Evolutionary conservation across 23 red algal species (phyloP), one percentile per base, ranked within the genome.

Genomic region (Chondrus crispus): DNA sequence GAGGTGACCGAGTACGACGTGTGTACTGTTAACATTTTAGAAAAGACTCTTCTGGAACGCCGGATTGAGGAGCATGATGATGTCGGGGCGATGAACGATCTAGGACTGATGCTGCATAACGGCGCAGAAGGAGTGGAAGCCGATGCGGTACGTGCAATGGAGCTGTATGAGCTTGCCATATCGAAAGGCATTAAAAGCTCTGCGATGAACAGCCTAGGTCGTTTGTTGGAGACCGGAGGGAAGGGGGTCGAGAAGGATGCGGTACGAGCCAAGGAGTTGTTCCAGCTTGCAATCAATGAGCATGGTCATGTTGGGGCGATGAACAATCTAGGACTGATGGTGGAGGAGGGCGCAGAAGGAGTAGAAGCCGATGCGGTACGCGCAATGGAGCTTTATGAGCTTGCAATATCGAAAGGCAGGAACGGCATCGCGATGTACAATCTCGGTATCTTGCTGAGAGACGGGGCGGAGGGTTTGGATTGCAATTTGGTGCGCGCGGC

Each of bases 391-490:
- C 79, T 83, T 36, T 83, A 62, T 62, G 20, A 64, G 46, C 46
- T 29, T 8, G 79, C 79, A 24, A 83, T 83, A 35, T 47, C 55
- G 35, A 39, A 62, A 37, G 79, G 79, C 3, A 39, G 55, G 2
- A 36, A 39, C 6, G 62, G 50, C 26, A 48, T 46, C 35, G 50
- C 79, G 28, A 83, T 83, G 79, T 83, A 83, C 55, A 60, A 83
- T 26, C 79, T 83, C 3, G 79, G 50, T 2, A 62, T 46, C 51
- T 42, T 83, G 26, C 50, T 83, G 8, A 58, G 20, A 22, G 46
- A 32, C 12, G 79, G 79, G 2, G 50, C 50, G 12, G 50, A 26
- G 3, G 79, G 55, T 8, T 47, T 83, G 5, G 22, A 58, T n/a
- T n/a, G n/a, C n/a, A n/a, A 83, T 49, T 36, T 22, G 5, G 14